These are phyloP conservation scores for Lepidium didymum DNA, from an alignment of 345 rosid species.

Conservation along the genomic window DNA sequence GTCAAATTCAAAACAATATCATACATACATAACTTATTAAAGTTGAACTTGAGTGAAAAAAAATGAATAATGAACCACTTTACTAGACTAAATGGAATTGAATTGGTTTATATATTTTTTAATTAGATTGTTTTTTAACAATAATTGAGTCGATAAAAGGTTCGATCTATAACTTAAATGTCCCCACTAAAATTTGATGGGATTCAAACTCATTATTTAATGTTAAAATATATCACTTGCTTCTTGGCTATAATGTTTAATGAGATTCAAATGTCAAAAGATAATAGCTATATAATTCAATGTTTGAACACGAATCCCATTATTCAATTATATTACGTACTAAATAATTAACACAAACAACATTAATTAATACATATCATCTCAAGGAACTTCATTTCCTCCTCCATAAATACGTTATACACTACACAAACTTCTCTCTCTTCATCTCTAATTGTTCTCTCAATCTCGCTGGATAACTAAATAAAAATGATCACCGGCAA, in stretches of 20 bases:
- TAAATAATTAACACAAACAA: not conserved
- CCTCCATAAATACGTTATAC: constrained; percentile 26
- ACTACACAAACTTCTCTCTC: not conserved
- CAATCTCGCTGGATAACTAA: constrained; percentile 1
- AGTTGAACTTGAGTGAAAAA: too few species aligned
- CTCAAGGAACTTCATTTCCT: constrained; percentile 6
- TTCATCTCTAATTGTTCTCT: not conserved
- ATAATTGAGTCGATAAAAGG: too few species aligned
- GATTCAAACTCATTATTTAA: too few species aligned
- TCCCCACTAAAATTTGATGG: too few species aligned
- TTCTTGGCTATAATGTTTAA: not conserved
- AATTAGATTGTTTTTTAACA: too few species aligned
- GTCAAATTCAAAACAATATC: too few species aligned
- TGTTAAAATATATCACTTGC: too few species aligned
- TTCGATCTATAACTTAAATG: too few species aligned
- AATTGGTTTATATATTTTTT: too few species aligned
- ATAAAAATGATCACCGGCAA: constrained; percentile 56
- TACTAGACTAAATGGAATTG: too few species aligned
- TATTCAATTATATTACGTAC: not conserved
- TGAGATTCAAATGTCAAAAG: not conserved
- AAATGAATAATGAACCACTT: too few species aligned
- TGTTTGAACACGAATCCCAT: constrained; percentile 16
- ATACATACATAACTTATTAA: too few species aligned
- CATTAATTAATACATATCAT: constrained; percentile 1
- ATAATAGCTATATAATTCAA: not conserved